Evolutionary conservation across 2,329 filamentous ascomycete species (phyloP), one percentile per base, ranked within the genome.

Genomic region (Neophaeococcomyces aloes): DNA sequence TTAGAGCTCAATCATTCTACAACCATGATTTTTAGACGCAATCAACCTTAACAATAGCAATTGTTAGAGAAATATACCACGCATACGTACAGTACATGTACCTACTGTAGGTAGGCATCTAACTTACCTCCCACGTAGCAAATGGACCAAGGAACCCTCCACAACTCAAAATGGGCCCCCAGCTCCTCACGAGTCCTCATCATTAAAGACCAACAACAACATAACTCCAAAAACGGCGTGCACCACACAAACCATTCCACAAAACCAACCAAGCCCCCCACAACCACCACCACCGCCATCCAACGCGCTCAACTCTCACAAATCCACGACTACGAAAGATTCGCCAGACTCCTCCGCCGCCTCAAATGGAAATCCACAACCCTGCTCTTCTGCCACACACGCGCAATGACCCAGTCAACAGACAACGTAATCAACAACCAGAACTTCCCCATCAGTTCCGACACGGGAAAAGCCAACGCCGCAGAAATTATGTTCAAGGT

Each of bases 401-500:
- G 41, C 23, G 41, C 34, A 37, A 27, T 44, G n/a, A 21, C 27
- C 17, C 41, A 44, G 25, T 15, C 29, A 30, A 38, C 41, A 8
- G 29, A 44, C 41, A 38, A 44, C 14, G 18, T 37, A 14, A 44
- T 44, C 14, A 38, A 31, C 27, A 14, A 30, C 25, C n/a, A 30
- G 18, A 38, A 44, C n/a, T 44, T 37, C 18, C 41, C 41, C 5
- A 44, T 44, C 14, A 27, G 32, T 10, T 44, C 41, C 15, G 39
- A 42, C 21, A 42, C 39, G 7, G 39, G 39, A 13, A 42, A 42
- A 19, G 39, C 49, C 8, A 46, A 50, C 17, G 51, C 53, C 33
- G 73, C 73, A 0, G 76, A 81, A 59, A 69, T 75, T 13, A 84
- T 84, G 70, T 86, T 86, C 66, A 85, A 86, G 59, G 70, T 86